Base-by-base conservation (phyloP, 768 basidiomycete genomes). In the Lactarius tabidus region DNA sequence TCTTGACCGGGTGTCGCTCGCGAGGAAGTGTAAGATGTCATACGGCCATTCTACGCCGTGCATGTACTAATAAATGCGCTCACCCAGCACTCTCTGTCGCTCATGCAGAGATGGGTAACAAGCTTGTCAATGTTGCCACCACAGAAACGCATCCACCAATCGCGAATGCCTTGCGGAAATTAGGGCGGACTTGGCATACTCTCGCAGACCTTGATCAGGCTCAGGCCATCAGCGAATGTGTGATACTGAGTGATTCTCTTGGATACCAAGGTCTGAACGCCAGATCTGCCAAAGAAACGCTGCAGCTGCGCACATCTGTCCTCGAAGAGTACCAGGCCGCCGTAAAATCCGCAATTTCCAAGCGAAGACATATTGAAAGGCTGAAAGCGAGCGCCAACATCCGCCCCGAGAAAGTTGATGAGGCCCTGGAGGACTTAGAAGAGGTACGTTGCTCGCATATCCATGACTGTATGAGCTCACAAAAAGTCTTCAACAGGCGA, bases 221-320 rank as follows among this genome's bases (percentile, higher is more conserved):
- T 3, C 93, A 97, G 76, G 87, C 93, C 36, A 91, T 94, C 66
- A 94, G 90, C 70, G 96, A 98, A 81, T 93, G 92, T 70, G 93
- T 98, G 33, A 89, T 98, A 51, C 77, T 99, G 31, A 95, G 95
- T n/a, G 97, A 99, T 76, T 89, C 93, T 0, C 79, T 98, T 59
- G 94, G 94, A 2, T 99, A 99, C 76, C 95, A 98, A 75, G 92
- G 95, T 23, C 82, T 95, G 78, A 98, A 99, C 72, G 94, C 97
- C n/a, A 84, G 90, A 53, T 93, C 95, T 23, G 97, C 97, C 1
- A 98, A 97, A 75, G 94, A 96, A 75, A 95, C 97, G 0, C 77
- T 98, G 10, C 83, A 87, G 60, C 93, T 95, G 80, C 88, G 97
- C 12, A 92, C 93, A 0, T 85, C 85, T 9, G 93, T 97, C 12